Conservation (phyloP, 2,329 filamentous ascomycete genomes). For the Elsinoe australis region DNA sequence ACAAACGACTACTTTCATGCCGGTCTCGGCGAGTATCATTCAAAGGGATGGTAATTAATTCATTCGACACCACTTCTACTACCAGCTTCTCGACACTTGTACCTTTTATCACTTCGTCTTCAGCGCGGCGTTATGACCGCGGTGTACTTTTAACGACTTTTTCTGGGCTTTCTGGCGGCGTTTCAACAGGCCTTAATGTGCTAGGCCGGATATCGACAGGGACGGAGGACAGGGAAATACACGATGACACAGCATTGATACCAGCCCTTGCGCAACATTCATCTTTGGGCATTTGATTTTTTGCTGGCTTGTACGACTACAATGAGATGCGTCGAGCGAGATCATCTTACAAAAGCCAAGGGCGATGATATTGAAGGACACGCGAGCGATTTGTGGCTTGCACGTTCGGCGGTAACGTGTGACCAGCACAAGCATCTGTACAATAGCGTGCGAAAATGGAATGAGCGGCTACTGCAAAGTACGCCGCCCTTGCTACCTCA, state of each 20-base stretch:
- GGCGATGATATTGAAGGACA: background rate
- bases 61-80: background rate
- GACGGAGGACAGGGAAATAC: slow-evolving; percentile 7
- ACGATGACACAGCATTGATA: slow-evolving; percentile 18
- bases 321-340: background rate
- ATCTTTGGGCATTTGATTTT: slow-evolving; percentile 12
- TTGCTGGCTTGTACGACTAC: slow-evolving; percentile 10
- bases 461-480: background rate
- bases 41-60: slow-evolving; percentile 66
- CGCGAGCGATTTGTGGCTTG: background rate
- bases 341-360: background rate
- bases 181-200: background rate
- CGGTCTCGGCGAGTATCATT: slow-evolving; percentile 76
- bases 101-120: slow-evolving; percentile 18
- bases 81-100: background rate
- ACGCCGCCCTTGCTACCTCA: too few species aligned
- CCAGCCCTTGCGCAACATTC: slow-evolving; percentile 9
- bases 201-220: background rate
- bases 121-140: slow-evolving; percentile 17
- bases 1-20: slow-evolving; percentile 83
- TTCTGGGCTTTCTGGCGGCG: background rate
- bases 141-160: background rate
- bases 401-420: background rate
- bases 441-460: slow-evolving; percentile 5
- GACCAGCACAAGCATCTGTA: slow-evolving; percentile 3